Conservation (phyloP, 2,329 filamentous ascomycete species). For the Ophiostoma pallidulum region DNA sequence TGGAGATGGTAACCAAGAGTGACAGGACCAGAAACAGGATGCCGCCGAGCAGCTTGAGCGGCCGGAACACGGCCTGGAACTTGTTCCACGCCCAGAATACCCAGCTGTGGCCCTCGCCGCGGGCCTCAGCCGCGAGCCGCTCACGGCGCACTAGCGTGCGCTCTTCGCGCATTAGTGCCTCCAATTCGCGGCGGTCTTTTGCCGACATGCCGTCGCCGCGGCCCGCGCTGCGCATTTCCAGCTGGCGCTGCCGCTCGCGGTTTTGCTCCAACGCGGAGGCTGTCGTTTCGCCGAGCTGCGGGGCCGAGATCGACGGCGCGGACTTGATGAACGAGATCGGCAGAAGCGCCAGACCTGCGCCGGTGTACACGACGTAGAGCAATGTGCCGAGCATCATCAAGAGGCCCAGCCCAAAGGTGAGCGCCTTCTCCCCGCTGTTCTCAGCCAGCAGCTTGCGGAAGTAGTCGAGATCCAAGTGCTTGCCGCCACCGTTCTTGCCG, state of each 20-base stretch:
- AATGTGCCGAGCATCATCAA: constrained; percentile 78
- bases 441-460: constrained; percentile 77
- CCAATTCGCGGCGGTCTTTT: constrained; percentile 82
- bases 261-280: constrained; percentile 76
- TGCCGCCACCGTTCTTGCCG: constrained; percentile 46
- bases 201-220: constrained; percentile 64
- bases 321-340: constrained; percentile 89
- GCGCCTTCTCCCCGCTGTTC: constrained; percentile 84
- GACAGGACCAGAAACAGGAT: constrained; percentile 66
- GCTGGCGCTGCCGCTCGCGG: constrained; percentile 80
- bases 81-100: constrained; percentile 72
- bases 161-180: constrained; percentile 80
- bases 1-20: constrained; percentile 73
- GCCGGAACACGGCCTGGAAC: constrained; percentile 70
- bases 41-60: constrained; percentile 79
- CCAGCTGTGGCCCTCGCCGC: constrained; percentile 65
- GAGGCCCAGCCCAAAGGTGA: constrained; percentile 84
- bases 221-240: constrained; percentile 76
- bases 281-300: constrained; percentile 66
- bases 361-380: constrained; percentile 82
- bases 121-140: constrained; percentile 73
- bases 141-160: constrained; percentile 84
- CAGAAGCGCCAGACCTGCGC: constrained; percentile 76
- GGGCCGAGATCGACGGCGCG: constrained; percentile 74
- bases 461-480: constrained; percentile 76